Conservation (phyloP, 495 filamentous ascomycete species). For the Neurospora cerealis region DNA sequence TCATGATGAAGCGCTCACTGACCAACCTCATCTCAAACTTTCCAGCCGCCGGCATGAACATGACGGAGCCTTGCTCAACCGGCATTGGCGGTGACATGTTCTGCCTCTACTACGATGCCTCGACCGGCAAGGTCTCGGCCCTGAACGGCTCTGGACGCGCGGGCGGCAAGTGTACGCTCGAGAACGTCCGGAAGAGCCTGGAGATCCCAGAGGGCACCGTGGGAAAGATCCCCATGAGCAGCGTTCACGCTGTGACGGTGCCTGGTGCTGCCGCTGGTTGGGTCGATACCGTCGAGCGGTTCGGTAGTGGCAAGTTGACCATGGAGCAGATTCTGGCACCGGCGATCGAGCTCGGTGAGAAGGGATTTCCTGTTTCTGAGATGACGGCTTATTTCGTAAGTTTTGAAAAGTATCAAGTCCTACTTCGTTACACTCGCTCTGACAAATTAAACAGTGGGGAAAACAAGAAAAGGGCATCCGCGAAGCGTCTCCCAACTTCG, state of each 20-base stretch:
- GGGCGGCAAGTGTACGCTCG: slow-evolving; percentile 56
- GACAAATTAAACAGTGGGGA: slow-evolving; percentile 49
- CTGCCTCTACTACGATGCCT: slow-evolving; percentile 83
- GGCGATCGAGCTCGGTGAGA: slow-evolving; percentile 77
- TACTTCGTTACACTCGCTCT: background rate
- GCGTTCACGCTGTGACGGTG: slow-evolving; percentile 71
- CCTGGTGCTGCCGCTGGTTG: slow-evolving; percentile 92
- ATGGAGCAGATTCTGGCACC: slow-evolving; percentile 72
- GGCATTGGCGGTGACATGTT: slow-evolving; percentile 99
- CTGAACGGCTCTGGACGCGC: slow-evolving; percentile 89
- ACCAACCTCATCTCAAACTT: background rate
- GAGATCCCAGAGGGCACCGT: slow-evolving; percentile 50
- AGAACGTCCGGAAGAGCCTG: slow-evolving; percentile 57
- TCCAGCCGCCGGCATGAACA: slow-evolving; percentile 72
- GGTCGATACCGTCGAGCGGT: slow-evolving; percentile 83
- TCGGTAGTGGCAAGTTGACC: slow-evolving; percentile 78
- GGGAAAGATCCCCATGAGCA: slow-evolving; percentile 63
- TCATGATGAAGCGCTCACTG: background rate
- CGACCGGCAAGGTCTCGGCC: slow-evolving; percentile 68
- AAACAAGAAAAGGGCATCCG: slow-evolving; percentile 49
- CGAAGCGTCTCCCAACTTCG: slow-evolving; percentile 67
- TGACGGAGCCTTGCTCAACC: slow-evolving; percentile 87
- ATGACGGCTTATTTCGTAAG: slow-evolving; percentile 62
- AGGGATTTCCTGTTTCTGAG: slow-evolving; percentile 84
- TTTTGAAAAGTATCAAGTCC: background rate